phyloP scores from a whole-genome alignment of 805 yeast genomes.

The Metschnikowia drakensbergensis region DNA sequence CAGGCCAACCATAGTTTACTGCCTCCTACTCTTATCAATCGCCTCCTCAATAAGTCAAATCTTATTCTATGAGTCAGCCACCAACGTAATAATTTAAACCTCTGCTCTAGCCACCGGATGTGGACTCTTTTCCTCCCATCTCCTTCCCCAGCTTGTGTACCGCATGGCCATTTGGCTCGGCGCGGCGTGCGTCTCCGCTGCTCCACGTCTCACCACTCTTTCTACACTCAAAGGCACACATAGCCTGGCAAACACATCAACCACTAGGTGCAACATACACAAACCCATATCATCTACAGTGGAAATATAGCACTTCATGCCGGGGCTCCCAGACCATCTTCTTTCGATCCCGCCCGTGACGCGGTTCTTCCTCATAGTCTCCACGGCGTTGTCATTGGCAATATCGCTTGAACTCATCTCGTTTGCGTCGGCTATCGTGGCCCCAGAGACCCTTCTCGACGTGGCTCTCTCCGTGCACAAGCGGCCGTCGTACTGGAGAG shows the following conservation, averaged over 20 bases:
- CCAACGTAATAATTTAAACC: too few species aligned
- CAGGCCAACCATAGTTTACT: too few species aligned
- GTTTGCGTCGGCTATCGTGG: constrained; percentile 11
- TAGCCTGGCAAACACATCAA: too few species aligned
- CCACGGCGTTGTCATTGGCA: constrained; percentile 43
- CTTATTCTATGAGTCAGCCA: too few species aligned
- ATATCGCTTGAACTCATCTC: constrained; percentile 20
- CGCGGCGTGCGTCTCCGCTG: neutral
- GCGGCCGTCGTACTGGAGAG: neutral
- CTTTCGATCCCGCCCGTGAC: constrained; percentile 57
- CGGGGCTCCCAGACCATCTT: constrained; percentile 14
- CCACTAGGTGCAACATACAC: too few species aligned
- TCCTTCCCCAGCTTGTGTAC: too few species aligned
- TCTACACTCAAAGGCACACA: too few species aligned
- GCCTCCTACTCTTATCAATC: too few species aligned
- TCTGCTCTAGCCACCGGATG: too few species aligned
- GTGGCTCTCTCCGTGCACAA: constrained; percentile 7
- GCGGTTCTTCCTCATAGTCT: constrained; percentile 48
- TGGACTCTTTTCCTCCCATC: too few species aligned
- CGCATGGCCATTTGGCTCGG: neutral
- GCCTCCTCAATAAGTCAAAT: too few species aligned
- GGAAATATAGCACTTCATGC: constrained; percentile 6
- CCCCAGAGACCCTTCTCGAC: constrained; percentile 3
- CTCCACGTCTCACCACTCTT: too few species aligned
- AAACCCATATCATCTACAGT: neutral